Evolutionary conservation across 202 grass and related monocot species (phyloP).

Genomic region (Cymbopogon flexuosus): DNA sequence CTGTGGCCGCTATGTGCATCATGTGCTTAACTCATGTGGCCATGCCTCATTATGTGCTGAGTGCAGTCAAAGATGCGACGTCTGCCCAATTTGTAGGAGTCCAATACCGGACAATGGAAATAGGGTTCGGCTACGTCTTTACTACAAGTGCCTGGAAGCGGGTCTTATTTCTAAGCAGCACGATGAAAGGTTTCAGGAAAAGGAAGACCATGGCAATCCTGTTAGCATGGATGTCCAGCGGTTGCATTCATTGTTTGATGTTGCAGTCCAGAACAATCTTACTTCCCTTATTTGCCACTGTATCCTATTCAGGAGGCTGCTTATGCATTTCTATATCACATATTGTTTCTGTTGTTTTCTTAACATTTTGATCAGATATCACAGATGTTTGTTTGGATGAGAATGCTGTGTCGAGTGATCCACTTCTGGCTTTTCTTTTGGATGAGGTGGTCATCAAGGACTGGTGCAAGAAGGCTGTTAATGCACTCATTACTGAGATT

Average conservation of each 20-base stretch:
- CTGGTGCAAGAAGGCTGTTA: constrained; percentile 79
- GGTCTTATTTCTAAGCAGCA: constrained; percentile 79
- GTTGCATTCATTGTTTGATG: constrained; percentile 84
- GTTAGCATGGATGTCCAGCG: constrained; percentile 61
- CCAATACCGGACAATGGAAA: constrained; percentile 50
- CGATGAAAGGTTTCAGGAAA: constrained; percentile 92
- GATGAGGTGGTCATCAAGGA: constrained; percentile 98
- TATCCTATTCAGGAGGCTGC: constrained; percentile 55
- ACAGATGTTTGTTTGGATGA: constrained; percentile 96
- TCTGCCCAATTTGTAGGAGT: constrained; percentile 84
- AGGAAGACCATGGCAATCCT: constrained; percentile 53
- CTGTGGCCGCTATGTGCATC: constrained; percentile 67
- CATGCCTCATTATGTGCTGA: constrained; percentile 95
- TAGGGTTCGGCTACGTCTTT: constrained; percentile 61
- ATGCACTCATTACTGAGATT: constrained; percentile 52
- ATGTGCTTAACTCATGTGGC: constrained; percentile 79
- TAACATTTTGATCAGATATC: constrained; percentile 74
- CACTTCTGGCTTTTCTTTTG: constrained; percentile 92
- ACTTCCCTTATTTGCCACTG: constrained; percentile 89
- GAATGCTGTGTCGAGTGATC: constrained; percentile 95
- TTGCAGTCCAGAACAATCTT: constrained; percentile 84
- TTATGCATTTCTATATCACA: constrained; percentile 7
- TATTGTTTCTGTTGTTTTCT: constrained; percentile 43
- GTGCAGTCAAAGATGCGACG: constrained; percentile 87
- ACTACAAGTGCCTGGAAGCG: constrained; percentile 75